Percentiles rank a stretch among this genome's conserved stretches.
phyloP scores from a whole-genome alignment of 306 rosid species.

The Casuarina cunninghamiana region DNA sequence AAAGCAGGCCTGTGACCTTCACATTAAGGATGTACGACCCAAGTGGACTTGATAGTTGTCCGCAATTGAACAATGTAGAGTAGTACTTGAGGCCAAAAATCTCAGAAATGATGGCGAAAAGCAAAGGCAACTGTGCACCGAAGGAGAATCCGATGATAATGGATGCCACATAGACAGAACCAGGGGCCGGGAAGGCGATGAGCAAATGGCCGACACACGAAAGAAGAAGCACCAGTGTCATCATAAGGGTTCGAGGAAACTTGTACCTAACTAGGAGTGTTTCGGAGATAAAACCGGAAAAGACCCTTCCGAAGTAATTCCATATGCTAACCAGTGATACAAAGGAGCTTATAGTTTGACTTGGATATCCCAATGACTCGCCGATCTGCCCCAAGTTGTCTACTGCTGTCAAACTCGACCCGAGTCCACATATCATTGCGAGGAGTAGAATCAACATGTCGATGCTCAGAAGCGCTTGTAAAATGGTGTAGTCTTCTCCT shows the following conservation, averaged over 20 bases:
- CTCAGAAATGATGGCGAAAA: conserved; percentile 53
- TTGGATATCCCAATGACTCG: conserved; percentile 44
- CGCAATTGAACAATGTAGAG: conserved; percentile 52
- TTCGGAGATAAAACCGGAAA: conserved; percentile 51
- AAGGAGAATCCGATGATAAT: conserved; percentile 48
- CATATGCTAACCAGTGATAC: conserved; percentile 51
- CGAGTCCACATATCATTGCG: conserved; percentile 42
- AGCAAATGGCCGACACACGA: conserved; percentile 41
- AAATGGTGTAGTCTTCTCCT: conserved; percentile 52
- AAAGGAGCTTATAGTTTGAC: conserved; percentile 27
- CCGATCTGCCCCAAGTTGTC: conserved; percentile 60
- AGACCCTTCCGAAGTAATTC: conserved; percentile 56
- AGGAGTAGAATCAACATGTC: conserved; percentile 48
- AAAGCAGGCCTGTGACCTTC: conserved; percentile 39
- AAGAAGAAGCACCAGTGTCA: conserved; percentile 40
- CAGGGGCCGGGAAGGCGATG: conserved; percentile 46
- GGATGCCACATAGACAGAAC: conserved; percentile 44
- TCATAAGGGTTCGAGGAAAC: conserved; percentile 45
- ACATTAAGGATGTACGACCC: conserved; percentile 50
- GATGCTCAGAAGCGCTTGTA: conserved; percentile 41
- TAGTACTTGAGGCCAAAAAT: conserved; percentile 53
- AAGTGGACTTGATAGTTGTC: conserved; percentile 48
- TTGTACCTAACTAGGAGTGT: conserved; percentile 27
- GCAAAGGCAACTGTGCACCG: conserved; percentile 52
- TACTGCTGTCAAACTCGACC: conserved; percentile 45